phyloP scores from a whole-genome alignment of 371 early-diverging fungal genomes.

The Syncephalastrum sp. region DNA sequence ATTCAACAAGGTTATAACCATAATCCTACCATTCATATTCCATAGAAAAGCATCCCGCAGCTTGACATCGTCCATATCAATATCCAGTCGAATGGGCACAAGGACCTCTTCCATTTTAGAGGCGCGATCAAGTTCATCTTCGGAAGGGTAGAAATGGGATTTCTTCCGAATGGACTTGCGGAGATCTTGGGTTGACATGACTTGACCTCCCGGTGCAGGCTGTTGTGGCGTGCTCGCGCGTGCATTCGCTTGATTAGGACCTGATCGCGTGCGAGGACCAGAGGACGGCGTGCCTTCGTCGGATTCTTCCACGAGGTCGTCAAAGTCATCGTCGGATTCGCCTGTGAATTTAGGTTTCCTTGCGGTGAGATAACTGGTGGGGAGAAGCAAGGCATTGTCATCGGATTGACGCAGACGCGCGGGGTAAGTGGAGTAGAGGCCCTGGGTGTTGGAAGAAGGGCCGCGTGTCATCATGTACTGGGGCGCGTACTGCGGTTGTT shows the following conservation, averaged over 20 bases:
- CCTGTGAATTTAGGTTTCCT: slow-evolving; percentile 31
- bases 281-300: slow-evolving; percentile 30
- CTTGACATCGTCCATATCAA: slow-evolving; percentile 77
- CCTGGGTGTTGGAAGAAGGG: slow-evolving; percentile 28
- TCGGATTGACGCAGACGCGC: slow-evolving; percentile 45
- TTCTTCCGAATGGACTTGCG: slow-evolving; percentile 34
- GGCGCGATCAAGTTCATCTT: slow-evolving; percentile 45
- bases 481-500: slow-evolving; percentile 16
- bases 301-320: slow-evolving; percentile 28
- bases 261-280: slow-evolving; percentile 17
- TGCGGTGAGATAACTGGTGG: slow-evolving; percentile 33
- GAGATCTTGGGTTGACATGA: slow-evolving; percentile 12
- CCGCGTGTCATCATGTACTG: slow-evolving; percentile 10
- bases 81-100: slow-evolving; percentile 80
- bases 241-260: slow-evolving; percentile 8
- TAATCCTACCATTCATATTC: slow-evolving; percentile 74
- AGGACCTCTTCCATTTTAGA: slow-evolving; percentile 63
- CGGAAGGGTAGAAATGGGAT: slow-evolving; percentile 24
- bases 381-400: slow-evolving; percentile 44
- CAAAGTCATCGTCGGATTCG: slow-evolving; percentile 36
- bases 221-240: slow-evolving; percentile 4
- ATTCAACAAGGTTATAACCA: neutral
- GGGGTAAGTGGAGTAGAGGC: slow-evolving; percentile 43
- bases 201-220: slow-evolving; percentile 9
- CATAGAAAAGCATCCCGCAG: slow-evolving; percentile 79